A percentile compares a stretch with the other conserved stretches of the same genome.
Conservation (phyloP, 2,329 filamentous ascomycete species). For the Paracorniculantispora psalliotae region DNA sequence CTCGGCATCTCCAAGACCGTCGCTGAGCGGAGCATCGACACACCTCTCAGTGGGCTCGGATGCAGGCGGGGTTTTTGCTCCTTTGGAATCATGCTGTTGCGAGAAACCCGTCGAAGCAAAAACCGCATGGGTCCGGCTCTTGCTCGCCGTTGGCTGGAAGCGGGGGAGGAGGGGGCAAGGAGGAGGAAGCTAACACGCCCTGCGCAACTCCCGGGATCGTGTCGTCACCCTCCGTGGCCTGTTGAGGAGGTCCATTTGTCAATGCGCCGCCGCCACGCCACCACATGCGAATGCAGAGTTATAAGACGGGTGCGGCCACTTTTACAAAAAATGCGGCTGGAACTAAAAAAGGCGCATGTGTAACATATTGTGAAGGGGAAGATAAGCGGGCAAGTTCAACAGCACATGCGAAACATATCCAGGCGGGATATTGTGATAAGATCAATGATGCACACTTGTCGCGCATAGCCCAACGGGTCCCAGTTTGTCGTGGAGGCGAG, state of each 20-base stretch:
- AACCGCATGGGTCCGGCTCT: not conserved
- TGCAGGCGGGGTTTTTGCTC: conserved; percentile 3
- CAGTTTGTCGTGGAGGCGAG: not conserved
- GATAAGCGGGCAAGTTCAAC: not conserved
- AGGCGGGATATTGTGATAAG: not conserved
- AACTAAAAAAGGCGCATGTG: not conserved
- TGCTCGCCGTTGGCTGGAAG: not conserved
- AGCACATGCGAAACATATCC: no score
- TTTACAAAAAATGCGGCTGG: not conserved
- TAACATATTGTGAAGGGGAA: not conserved
- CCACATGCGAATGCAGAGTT: not conserved
- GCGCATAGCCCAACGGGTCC: not conserved
- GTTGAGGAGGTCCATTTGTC: not conserved
- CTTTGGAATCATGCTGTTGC: conserved; percentile 5
- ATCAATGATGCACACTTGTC: not conserved
- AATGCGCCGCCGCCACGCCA: not conserved
- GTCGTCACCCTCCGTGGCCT: conserved; percentile 1
- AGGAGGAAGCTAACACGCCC: not conserved
- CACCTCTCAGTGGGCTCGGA: not conserved
- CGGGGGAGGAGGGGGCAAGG: not conserved
- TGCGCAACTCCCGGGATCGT: not conserved
- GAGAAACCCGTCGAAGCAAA: not conserved
- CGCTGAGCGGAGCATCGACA: not conserved
- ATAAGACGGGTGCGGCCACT: not conserved
- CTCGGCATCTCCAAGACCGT: not conserved